Evolutionary conservation across 2,329 filamentous ascomycete species (phyloP).

Genomic region (Aspergillus tubingensis): DNA sequence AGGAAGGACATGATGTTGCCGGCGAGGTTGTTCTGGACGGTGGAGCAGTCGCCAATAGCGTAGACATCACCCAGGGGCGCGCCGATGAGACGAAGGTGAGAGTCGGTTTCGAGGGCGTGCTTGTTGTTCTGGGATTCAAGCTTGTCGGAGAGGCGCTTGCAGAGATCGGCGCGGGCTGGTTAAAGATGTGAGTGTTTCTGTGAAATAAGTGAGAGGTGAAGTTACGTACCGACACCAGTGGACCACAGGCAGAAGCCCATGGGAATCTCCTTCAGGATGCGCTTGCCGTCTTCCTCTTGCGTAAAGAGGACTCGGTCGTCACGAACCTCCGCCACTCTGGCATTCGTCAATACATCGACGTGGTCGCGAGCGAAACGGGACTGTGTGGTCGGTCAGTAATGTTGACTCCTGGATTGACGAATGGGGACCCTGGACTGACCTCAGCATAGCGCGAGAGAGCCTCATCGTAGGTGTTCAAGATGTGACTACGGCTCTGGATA

Average conservation of each 20-base stretch:
- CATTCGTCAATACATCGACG: constrained; percentile 88
- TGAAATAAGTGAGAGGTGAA: not conserved
- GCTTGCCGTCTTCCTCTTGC: constrained; percentile 74
- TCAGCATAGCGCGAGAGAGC: constrained; percentile 90
- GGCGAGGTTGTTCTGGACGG: constrained; percentile 95
- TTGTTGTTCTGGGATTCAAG: constrained; percentile 80
- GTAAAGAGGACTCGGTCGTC: constrained; percentile 85
- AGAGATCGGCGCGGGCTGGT: constrained; percentile 73
- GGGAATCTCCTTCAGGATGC: constrained; percentile 87
- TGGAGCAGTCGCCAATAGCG: constrained; percentile 92
- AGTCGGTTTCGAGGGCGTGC: constrained; percentile 91
- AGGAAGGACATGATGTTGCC: constrained; percentile 90
- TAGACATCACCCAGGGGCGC: constrained; percentile 93
- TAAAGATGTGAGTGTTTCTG: constrained; percentile 9
- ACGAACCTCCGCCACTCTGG: constrained; percentile 85
- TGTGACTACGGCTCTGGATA: constrained; percentile 91
- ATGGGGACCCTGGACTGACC: constrained; percentile 32
- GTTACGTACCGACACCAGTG: constrained; percentile 70
- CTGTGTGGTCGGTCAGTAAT: constrained; percentile 28
- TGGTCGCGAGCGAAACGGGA: constrained; percentile 86
- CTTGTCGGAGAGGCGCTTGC: constrained; percentile 73
- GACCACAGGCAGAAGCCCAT: constrained; percentile 98
- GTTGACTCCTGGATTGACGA: not conserved
- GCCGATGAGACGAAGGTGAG: constrained; percentile 85
- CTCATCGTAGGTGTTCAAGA: constrained; percentile 97